These are phyloP conservation scores for Jamesozyma spencerorum DNA, from an alignment of 805 yeast species.

Conservation along the genomic window DNA sequence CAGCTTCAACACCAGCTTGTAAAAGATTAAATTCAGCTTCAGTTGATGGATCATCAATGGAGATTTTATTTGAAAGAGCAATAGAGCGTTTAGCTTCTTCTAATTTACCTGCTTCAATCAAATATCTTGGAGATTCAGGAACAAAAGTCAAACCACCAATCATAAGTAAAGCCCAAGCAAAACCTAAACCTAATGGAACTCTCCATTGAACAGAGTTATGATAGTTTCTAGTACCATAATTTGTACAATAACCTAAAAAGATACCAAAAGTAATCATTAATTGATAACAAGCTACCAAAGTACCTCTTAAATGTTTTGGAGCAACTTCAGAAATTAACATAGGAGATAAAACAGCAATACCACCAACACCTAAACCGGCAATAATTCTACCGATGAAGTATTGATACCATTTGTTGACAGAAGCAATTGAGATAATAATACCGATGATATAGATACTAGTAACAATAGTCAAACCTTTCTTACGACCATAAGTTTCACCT, in stretches of 20 bases:
- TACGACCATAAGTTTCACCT: constrained; percentile 2
- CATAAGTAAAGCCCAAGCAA: constrained; percentile 36
- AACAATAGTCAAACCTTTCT: not conserved
- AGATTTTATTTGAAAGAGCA: constrained; percentile 48
- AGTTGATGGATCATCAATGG: constrained; percentile 45
- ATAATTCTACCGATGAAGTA: constrained; percentile 3
- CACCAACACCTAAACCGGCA: constrained; percentile 3
- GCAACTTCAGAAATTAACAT: constrained; percentile 3
- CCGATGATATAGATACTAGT: not conserved
- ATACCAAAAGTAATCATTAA: constrained; percentile 63
- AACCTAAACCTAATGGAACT: constrained; percentile 52
- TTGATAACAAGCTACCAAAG: constrained; percentile 48
- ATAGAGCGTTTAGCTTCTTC: constrained; percentile 55
- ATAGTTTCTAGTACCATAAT: constrained; percentile 50
- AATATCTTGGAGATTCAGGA: constrained; percentile 67
- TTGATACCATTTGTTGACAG: constrained; percentile 3
- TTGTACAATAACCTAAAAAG: constrained; percentile 65
- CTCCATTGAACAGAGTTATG: constrained; percentile 70
- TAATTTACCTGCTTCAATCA: constrained; percentile 42
- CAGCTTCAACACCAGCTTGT: constrained; percentile 51
- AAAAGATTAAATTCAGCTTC: constrained; percentile 48
- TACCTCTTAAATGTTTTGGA: constrained; percentile 19
- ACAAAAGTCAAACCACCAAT: constrained; percentile 36
- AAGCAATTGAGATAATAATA: constrained; percentile 1
- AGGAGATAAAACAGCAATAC: constrained; percentile 2